Evolutionary conservation across 2,329 filamentous ascomycete species (phyloP).

Genomic region (Pyrenophora tritici-repentis): DNA sequence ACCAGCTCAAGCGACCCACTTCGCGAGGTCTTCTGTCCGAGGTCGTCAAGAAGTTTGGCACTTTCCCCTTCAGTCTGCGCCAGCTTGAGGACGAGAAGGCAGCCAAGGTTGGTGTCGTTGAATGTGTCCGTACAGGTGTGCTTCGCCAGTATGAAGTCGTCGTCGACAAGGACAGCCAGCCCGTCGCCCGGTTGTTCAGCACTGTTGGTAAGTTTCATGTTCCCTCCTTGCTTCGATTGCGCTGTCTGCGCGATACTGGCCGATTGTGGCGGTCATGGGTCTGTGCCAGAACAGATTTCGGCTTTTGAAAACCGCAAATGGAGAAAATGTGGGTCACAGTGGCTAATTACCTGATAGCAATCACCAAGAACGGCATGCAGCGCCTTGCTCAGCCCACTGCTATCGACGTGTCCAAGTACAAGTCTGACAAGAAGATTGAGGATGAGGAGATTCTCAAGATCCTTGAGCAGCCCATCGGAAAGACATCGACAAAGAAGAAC

Average conservation of each 20-base stretch:
- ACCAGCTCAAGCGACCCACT: constrained; percentile 89
- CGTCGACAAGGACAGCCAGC: constrained; percentile 85
- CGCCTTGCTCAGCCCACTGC: constrained; percentile 78
- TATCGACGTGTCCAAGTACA: constrained; percentile 78
- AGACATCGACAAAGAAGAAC: constrained; percentile 73
- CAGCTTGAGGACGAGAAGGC: constrained; percentile 96
- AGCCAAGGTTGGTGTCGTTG: constrained; percentile 92
- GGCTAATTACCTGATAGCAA: constrained; percentile 61
- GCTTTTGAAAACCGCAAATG: background rate
- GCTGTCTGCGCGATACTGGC: background rate
- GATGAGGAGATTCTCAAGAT: constrained; percentile 96
- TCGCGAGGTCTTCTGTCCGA: constrained; percentile 92
- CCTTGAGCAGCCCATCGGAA: constrained; percentile 79
- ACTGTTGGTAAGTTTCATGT: constrained; percentile 89
- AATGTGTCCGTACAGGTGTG: constrained; percentile 91
- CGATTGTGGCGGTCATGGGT: background rate
- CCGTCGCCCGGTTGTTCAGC: constrained; percentile 85
- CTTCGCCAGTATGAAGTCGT: constrained; percentile 96
- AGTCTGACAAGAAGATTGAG: constrained; percentile 97
- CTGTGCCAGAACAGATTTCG: background rate
- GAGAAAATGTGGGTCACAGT: background rate
- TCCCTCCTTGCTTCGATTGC: constrained; percentile 2
- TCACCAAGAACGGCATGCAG: constrained; percentile 96
- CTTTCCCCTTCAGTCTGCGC: constrained; percentile 95
- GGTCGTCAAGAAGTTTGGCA: constrained; percentile 95